Base-by-base conservation (phyloP, 257 asterid species). In the Sherardia arvensis region DNA sequence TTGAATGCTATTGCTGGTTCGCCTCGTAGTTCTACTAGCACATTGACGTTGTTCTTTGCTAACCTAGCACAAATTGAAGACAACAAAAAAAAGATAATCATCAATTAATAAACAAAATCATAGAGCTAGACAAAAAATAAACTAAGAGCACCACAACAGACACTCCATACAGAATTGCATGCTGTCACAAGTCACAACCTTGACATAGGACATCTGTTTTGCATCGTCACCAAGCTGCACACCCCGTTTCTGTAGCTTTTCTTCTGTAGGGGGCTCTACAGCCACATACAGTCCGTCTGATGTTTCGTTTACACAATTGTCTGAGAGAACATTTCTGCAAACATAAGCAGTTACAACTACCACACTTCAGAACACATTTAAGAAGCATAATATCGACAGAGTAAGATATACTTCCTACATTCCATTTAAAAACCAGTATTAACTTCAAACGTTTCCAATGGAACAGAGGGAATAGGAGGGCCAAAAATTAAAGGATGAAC, bases 11-110 rank as follows among this genome's bases (percentile, higher is more conserved):
- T 73, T 85, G 63, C 89, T 83, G 70, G 81, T 68, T 68, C 76
- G 79, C 73, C 81, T 84, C 95, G 86, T 85, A 71, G 93, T 83
- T 78, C 81, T 89, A 84, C 85, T 85, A 63, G 87, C 85, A 68
- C 85, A 95, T 67, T 74, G 89, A 75, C 87, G 92, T 69, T 87
- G 99, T 66, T 83, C 86, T 76, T 84, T 87, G 95, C 97, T 92
- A 75, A 92, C 90, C 96, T 91, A 85, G 49, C 73, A 70, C 62
- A 56, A 9, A 21, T n/a, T 49, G 7, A 49, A 64, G 66, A 49
- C 53, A 26, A 18, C 30, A 55, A 22, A 48, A 28, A 17, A 21
- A 3, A 59, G 27, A 10, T 32, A 55, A 55, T 55, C 7, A 23
- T 27, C 17, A 38, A 61, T 20, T 62, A 15, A 17, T 5, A 33